phyloP scores from a whole-genome alignment of 2,329 filamentous ascomycete species.

The Fusarium cicatricum region DNA sequence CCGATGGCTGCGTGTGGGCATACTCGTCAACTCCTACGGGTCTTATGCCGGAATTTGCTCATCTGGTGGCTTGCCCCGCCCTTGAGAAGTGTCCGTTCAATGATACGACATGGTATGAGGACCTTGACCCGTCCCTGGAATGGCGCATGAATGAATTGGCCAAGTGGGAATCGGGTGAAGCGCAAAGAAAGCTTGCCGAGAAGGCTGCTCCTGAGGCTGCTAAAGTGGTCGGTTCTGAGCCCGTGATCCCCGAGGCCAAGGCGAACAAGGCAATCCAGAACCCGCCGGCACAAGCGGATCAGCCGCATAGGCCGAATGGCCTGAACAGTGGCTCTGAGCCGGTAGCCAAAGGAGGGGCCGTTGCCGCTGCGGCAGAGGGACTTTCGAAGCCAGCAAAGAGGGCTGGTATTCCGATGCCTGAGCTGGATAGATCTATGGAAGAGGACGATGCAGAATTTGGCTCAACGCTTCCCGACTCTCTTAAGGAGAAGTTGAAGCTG shows the following conservation, averaged over 20 bases:
- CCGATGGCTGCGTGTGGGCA: conserved; percentile 75
- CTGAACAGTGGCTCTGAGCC: conserved; percentile 8
- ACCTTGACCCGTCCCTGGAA: conserved; percentile 56
- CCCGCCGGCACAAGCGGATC: background rate
- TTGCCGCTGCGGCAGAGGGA: conserved; percentile 2
- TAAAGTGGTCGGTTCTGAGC: background rate
- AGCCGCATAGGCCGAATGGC: conserved; percentile 3
- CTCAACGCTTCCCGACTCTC: conserved; percentile 45
- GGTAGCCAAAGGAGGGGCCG: conserved; percentile 5
- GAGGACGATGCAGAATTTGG: conserved; percentile 37
- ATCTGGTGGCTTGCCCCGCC: conserved; percentile 56
- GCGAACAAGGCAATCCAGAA: background rate
- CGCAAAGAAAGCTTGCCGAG: conserved; percentile 44
- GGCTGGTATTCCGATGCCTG: conserved; percentile 39
- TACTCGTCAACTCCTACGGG: conserved; percentile 68
- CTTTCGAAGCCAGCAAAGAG: conserved; percentile 25
- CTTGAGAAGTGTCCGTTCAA: conserved; percentile 61
- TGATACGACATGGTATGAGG: conserved; percentile 57
- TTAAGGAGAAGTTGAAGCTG: conserved; percentile 44
- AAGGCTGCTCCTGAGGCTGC: conserved; percentile 20
- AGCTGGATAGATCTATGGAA: conserved; percentile 28
- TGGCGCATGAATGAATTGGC: conserved; percentile 54
- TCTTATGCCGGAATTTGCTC: conserved; percentile 69
- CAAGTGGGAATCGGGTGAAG: conserved; percentile 55
- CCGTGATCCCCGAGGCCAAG: background rate